Evolutionary conservation across 305 asterid genomes (phyloP), one percentile per base, ranked within the genome.

Genomic region (Fraxinus nigra): DNA sequence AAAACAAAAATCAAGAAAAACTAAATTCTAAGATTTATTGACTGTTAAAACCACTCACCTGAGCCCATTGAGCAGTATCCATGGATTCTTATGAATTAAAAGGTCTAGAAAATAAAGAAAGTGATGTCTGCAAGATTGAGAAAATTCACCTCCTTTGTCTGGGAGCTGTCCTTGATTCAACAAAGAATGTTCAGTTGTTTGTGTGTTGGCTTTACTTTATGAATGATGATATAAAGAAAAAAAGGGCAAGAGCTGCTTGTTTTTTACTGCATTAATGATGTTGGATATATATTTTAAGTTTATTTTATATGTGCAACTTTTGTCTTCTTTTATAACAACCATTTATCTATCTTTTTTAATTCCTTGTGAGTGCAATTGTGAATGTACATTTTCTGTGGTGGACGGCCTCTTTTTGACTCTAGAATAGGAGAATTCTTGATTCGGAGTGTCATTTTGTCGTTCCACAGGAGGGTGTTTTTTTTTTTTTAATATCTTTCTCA

Each of bases 11-110:
- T 32, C 4, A 32, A 16, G 61, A 16, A 10, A 78, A 78, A 1
- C 9, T 10, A 77, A 18, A 11, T 75, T 20, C 5, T 2, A 46
- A 46, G 18, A 46, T 46, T 46, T 46, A 46, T 11, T 72, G 5
- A 2, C 30, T 40, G 37, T 8, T 3, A 3, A 16, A 76, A 35
- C 51, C 69, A 46, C 80, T 34, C 43, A 92, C 97, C 95, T 90
- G 92, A 18, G 90, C 86, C 95, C 94, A 92, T 90, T 90, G 92
- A 89, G 88, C 86, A 26, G 73, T 4, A 79, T 92, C 96, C 97
- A 93, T 93, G 89, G 86, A 85, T 82, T 61, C 65, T 18, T 76
- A 28, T 32, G 72, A 20, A 54, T 46, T 81, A 78, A 77, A 82
- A 26, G 70, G 38, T 67, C 65, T 59, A 20, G 56, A 80, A 85